Evolutionary conservation across 768 basidiomycete species (phyloP).

Genomic region (Leccinellum luteum): DNA sequence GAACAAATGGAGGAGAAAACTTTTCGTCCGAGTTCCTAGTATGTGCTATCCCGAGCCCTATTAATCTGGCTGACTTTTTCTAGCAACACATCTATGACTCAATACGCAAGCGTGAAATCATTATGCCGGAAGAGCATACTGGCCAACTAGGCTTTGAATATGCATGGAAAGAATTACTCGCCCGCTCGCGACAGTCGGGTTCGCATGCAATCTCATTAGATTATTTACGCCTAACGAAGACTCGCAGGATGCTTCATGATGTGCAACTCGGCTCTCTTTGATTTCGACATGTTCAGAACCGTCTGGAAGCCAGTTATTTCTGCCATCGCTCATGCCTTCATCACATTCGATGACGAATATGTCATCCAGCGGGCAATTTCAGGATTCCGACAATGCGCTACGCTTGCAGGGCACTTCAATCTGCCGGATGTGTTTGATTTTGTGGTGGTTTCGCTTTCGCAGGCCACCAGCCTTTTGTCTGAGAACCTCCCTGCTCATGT

Average conservation of each 20-base stretch:
- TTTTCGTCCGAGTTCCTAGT: slow-evolving; percentile 88
- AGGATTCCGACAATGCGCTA: slow-evolving; percentile 96
- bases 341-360: slow-evolving; percentile 94
- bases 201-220: slow-evolving; percentile 18
- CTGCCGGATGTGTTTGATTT: slow-evolving; percentile 97
- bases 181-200: slow-evolving; percentile 81
- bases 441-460: slow-evolving; percentile 88
- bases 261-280: slow-evolving; percentile 78
- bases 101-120: slow-evolving; percentile 90
- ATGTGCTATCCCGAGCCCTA: slow-evolving; percentile 18
- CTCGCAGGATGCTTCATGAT: slow-evolving; percentile 53
- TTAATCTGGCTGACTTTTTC: slow-evolving; percentile 11
- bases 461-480: slow-evolving; percentile 83
- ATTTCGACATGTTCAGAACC: slow-evolving; percentile 90
- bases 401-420: slow-evolving; percentile 82
- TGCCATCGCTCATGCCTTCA: slow-evolving; percentile 95
- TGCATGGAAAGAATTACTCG: slow-evolving; percentile 94
- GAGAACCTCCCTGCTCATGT: slow-evolving; percentile 68
- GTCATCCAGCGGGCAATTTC: slow-evolving; percentile 92
- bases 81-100: slow-evolving; percentile 92
- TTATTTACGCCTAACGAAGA: slow-evolving; percentile 36
- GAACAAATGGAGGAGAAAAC: slow-evolving; percentile 82
- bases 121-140: slow-evolving; percentile 97
- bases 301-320: slow-evolving; percentile 92
- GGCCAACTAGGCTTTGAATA: slow-evolving; percentile 97